Evolutionary conservation across 139 green algal genomes (phyloP), one percentile per base, ranked within the genome.

Genomic region (Mesotaenium endlicherianum): DNA sequence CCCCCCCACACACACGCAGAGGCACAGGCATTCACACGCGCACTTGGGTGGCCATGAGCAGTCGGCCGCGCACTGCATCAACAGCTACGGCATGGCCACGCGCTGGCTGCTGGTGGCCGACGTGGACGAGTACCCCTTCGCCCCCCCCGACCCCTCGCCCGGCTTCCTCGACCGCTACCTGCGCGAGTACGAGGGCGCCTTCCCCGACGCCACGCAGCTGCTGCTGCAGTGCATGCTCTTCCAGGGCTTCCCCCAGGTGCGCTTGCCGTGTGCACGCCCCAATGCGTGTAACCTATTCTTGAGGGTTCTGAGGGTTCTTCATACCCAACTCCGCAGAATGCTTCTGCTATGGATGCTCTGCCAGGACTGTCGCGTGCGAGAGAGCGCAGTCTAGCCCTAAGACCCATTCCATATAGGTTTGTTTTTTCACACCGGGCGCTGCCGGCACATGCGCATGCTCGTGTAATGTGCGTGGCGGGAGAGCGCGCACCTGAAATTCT

Each of bases 191-290:
- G 55, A 75, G 34, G 57, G 39, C 8, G 30, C 43, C 4, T 38
- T 16, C 26, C 77, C 55, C 2, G 16, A 78, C 4, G 31, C 47
- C 5, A 77, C 77, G 14, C 77, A 84, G 57, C 77, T 84, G 42
- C 77, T 84, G 30, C 57, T 84, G 57, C 77, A 84, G 57, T 60
- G 16, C 40, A 42, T 84, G 34, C 55, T 78, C 5, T 84, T 84
- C 39, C 38, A 77, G 26, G 77, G 77, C 11, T 16, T 43, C 16
- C 30, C 57, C n/a, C 6, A 81, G 75, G 71, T 80, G 17, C 40
- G 75, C 8, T 72, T 6, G 8, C 43, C 11, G 41, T 38, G 41
- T 11, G 41, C 11, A 38, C 11, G 41, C 8, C 5, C 11, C 5
- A 72, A 6, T 72, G 8, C 43, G 8, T 72, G 41, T 6, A 72